phyloP scores from a whole-genome alignment of 2,329 filamentous ascomycete species.

The Penicillium sp. region DNA sequence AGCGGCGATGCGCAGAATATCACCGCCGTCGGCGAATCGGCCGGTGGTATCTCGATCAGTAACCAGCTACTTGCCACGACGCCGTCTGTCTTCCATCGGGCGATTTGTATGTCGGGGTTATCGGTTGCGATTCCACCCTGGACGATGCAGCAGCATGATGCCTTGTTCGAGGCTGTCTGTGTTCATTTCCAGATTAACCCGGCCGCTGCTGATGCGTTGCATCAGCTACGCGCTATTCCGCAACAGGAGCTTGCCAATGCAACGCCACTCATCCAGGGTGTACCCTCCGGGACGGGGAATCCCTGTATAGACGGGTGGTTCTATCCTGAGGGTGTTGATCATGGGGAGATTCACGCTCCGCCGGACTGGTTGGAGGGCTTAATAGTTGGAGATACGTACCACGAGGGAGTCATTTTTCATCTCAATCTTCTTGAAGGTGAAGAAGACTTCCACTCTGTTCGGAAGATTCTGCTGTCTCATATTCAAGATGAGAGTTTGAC shows the following conservation, averaged over 20 bases:
- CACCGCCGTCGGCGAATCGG: constrained; percentile 34
- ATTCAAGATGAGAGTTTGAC: constrained; percentile 17
- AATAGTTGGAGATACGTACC: constrained; percentile 32
- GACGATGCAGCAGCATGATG: constrained; percentile 28
- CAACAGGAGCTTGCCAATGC: constrained; percentile 31
- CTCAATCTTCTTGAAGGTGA: constrained; percentile 25
- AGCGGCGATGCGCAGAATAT: constrained; percentile 40
- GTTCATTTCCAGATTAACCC: constrained; percentile 26
- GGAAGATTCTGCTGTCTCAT: constrained; percentile 8
- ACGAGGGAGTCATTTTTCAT: constrained; percentile 34
- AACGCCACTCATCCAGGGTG: constrained; percentile 27
- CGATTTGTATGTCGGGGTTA: constrained; percentile 30
- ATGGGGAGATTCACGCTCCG: constrained; percentile 16
- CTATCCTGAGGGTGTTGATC: constrained; percentile 17
- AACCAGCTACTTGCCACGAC: constrained; percentile 26
- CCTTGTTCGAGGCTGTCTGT: constrained; percentile 23
- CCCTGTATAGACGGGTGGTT: constrained; percentile 33
- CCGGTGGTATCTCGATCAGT: constrained; percentile 32
- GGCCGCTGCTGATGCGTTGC: constrained; percentile 12
- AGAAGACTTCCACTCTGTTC: constrained; percentile 21
- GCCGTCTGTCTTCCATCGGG: constrained; percentile 27
- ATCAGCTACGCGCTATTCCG: constrained; percentile 23
- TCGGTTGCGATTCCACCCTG: constrained; percentile 27
- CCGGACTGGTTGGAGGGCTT: constrained; percentile 27
- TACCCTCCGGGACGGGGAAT: constrained; percentile 28